These are phyloP conservation scores for Centaurea solstitialis DNA, from an alignment of 129 eudicot species.

Conservation along the genomic window DNA sequence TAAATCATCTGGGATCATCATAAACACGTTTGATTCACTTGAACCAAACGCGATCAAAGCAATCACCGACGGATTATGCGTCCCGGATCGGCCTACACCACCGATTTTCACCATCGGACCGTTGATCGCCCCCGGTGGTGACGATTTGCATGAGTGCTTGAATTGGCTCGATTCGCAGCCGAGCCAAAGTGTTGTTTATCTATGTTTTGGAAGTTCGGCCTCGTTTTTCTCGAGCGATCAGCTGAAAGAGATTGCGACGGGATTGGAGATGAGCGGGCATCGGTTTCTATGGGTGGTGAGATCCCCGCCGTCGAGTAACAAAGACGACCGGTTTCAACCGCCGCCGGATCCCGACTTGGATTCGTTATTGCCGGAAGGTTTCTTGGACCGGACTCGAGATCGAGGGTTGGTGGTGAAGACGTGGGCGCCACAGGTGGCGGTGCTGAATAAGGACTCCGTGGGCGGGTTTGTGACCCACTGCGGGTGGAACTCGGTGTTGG, in stretches of 20 bases:
- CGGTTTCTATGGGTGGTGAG: constrained; percentile 68
- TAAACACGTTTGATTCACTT: constrained; percentile 41
- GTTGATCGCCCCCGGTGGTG: constrained; percentile 16
- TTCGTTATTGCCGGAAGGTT: constrained; percentile 45
- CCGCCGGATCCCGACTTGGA: constrained; percentile 30
- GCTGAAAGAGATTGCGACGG: constrained; percentile 56
- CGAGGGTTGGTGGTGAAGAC: constrained; percentile 47
- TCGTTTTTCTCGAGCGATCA: constrained; percentile 49
- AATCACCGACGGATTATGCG: constrained; percentile 30
- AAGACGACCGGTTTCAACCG: constrained; percentile 17
- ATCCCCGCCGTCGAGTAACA: constrained; percentile 32
- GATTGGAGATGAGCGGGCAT: constrained; percentile 41
- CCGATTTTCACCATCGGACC: constrained; percentile 53
- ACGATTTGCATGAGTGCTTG: constrained; percentile 20
- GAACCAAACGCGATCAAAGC: constrained; percentile 39
- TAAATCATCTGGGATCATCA: constrained; percentile 41
- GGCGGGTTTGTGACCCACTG: constrained; percentile 64
- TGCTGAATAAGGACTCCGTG: constrained; percentile 43
- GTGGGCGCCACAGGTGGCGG: constrained; percentile 74
- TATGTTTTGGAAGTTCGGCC: constrained; percentile 59
- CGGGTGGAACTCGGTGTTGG: constrained; percentile 74
- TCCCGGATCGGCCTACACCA: constrained; percentile 27
- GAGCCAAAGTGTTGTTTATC: constrained; percentile 43
- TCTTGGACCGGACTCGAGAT: constrained; percentile 27
- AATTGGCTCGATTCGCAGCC: constrained; percentile 51